These are phyloP conservation scores for Tillandsia leiboldiana DNA, from an alignment of 176 grass and related monocot species.

Conservation along the genomic window DNA sequence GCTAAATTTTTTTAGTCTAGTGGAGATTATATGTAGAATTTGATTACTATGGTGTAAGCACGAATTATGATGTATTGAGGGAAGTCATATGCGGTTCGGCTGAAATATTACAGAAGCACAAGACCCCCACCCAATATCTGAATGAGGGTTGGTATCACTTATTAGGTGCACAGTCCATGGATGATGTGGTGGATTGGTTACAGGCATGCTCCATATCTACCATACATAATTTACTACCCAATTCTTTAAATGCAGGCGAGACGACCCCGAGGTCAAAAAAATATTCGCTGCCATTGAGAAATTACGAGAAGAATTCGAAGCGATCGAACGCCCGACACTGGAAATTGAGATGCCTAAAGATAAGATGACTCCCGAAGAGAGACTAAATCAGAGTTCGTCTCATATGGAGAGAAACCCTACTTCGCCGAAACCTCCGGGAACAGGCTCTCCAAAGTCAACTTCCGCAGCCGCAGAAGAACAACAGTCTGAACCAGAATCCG, in stretches of 20 bases:
- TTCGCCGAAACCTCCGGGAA: slow-evolving; percentile 25
- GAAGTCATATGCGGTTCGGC: too few species aligned
- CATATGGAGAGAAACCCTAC: slow-evolving; percentile 11
- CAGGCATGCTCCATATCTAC: neutral
- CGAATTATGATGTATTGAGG: too few species aligned
- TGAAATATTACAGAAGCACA: too few species aligned
- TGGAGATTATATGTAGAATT: too few species aligned
- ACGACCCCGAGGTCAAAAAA: slow-evolving; percentile 51
- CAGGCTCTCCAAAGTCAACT: slow-evolving; percentile 33
- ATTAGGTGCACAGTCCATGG: too few species aligned
- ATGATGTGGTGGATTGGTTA: too few species aligned
- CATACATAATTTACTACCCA: slow-evolving; percentile 3
- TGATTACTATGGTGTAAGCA: too few species aligned
- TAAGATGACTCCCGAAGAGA: slow-evolving; percentile 21
- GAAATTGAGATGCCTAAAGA: slow-evolving; percentile 54
- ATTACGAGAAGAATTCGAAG: slow-evolving; percentile 48
- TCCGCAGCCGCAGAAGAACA: slow-evolving; percentile 22
- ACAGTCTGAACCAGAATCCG: slow-evolving; percentile 40
- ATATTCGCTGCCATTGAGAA: slow-evolving; percentile 47
- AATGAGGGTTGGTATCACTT: too few species aligned
- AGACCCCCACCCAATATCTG: too few species aligned
- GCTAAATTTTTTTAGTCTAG: too few species aligned
- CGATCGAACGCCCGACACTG: slow-evolving; percentile 62
- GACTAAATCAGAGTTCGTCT: slow-evolving; percentile 21
- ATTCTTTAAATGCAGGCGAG: slow-evolving; percentile 35